Percentiles rank a stretch among this genome's conserved stretches.
phyloP scores from a whole-genome alignment of 371 early-diverging fungal species.

The Edhazardia aedis region DNA sequence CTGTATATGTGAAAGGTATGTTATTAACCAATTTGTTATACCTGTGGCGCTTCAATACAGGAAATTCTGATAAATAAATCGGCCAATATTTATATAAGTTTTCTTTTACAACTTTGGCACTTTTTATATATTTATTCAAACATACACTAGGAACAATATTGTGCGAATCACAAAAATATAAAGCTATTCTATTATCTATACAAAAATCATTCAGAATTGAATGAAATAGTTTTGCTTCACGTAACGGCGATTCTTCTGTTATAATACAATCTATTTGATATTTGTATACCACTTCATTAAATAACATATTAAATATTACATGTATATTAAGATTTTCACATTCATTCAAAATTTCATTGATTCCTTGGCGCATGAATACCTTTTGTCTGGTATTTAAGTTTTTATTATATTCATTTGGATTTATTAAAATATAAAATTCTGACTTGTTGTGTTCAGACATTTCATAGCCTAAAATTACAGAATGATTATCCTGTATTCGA shows the following conservation, averaged over 20 bases:
- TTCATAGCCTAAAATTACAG: slow-evolving; percentile 1
- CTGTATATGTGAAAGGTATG: neutral
- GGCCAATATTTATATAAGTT: slow-evolving; percentile 6
- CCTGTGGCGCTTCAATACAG: neutral
- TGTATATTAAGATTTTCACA: slow-evolving; percentile 2
- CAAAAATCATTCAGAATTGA: slow-evolving; percentile 6
- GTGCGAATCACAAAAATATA: slow-evolving; percentile 10
- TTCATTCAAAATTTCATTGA: slow-evolving; percentile 3
- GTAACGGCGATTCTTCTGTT: slow-evolving; percentile 13
- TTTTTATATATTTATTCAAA: slow-evolving; percentile 6
- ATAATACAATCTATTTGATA: slow-evolving; percentile 5
- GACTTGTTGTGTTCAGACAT: neutral
- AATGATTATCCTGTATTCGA: slow-evolving; percentile 13
- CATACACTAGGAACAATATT: slow-evolving; percentile 18
- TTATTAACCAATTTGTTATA: neutral
- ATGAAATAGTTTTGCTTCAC: slow-evolving; percentile 1
- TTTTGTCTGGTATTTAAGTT: slow-evolving; percentile 7
- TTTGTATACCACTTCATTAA: neutral
- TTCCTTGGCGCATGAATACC: slow-evolving; percentile 2
- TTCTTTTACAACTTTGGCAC: slow-evolving; percentile 7
- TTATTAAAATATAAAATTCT: neutral
- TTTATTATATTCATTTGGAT: neutral
- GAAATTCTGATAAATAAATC: slow-evolving; percentile 6
- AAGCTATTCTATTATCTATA: neutral
- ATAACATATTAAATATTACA: neutral